Conservation (phyloP, 1,139 yeast species). For the Ogataea hybrid region DNA sequence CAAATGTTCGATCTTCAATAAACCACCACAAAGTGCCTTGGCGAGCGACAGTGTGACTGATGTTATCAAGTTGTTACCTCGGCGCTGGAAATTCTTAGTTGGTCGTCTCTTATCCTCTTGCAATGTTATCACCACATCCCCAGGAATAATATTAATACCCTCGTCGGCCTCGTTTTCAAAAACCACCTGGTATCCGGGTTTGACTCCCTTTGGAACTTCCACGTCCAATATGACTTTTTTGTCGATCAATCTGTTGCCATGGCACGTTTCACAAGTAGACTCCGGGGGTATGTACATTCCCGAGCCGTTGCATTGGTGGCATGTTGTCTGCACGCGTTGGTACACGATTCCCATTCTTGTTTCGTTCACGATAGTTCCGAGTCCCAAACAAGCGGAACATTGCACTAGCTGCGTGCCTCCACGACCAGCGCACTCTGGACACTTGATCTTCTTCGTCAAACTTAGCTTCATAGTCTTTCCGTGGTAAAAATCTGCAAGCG, state of each 20-base stretch:
- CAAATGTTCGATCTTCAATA: conserved; percentile 44
- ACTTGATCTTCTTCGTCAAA: conserved; percentile 41
- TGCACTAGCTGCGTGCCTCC: conserved; percentile 37
- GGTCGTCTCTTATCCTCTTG: conserved; percentile 25
- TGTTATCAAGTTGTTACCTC: conserved; percentile 43
- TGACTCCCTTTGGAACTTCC: conserved; percentile 51
- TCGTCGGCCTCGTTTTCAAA: conserved; percentile 64
- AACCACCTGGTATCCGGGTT: conserved; percentile 48
- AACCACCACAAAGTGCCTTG: conserved; percentile 58
- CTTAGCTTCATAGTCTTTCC: conserved; percentile 49
- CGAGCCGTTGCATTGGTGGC: conserved; percentile 38
- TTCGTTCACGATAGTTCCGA: conserved; percentile 35
- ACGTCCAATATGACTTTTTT: conserved; percentile 53
- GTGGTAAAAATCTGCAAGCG: conserved; percentile 45
- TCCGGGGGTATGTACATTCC: conserved; percentile 35
- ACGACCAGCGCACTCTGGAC: conserved; percentile 42
- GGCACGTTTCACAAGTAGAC: conserved; percentile 41
- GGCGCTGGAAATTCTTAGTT: conserved; percentile 46
- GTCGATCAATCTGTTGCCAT: conserved; percentile 39
- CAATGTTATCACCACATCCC: conserved; percentile 57
- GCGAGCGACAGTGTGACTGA: conserved; percentile 46
- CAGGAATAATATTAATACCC: conserved; percentile 57
- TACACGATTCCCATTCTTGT: conserved; percentile 29
- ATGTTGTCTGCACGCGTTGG: conserved; percentile 33
- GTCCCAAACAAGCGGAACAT: conserved; percentile 41